Conservation (phyloP, 2,329 filamentous ascomycete species). For the Beauveria pseudobassiana region DNA sequence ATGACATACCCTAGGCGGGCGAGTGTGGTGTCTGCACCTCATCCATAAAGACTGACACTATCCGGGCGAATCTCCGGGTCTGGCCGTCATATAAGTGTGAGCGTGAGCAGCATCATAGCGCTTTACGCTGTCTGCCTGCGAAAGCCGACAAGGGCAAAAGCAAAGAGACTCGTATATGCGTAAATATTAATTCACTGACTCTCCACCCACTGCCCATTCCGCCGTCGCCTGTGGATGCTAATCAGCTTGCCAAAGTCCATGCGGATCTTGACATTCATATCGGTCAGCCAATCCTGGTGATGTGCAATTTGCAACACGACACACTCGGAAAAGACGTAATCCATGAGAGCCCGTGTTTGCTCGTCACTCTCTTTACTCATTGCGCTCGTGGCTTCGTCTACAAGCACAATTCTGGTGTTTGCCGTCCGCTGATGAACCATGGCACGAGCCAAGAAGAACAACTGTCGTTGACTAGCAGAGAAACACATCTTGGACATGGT, state of each 20-base stretch:
- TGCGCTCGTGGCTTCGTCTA: constrained; percentile 5
- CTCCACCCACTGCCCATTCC: neutral
- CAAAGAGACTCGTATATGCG: no score
- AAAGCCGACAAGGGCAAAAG: no score
- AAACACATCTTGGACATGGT: neutral
- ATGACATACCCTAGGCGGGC: no score
- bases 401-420: neutral
- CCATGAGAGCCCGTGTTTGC: neutral
- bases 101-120: no score
- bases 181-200: neutral
- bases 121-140: no score
- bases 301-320: neutral
- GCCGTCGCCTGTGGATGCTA: neutral
- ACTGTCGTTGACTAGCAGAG: neutral
- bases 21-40: no score
- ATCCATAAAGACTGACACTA: no score
- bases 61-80: no score
- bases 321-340: neutral
- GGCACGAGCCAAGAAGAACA: neutral
- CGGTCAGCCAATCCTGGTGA: neutral
- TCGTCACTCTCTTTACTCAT: neutral
- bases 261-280: neutral
- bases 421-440: neutral
- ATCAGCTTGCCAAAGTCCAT: neutral
- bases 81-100: no score